Base-by-base conservation (phyloP, 345 rosid species). In the Murraya koenigii region DNA sequence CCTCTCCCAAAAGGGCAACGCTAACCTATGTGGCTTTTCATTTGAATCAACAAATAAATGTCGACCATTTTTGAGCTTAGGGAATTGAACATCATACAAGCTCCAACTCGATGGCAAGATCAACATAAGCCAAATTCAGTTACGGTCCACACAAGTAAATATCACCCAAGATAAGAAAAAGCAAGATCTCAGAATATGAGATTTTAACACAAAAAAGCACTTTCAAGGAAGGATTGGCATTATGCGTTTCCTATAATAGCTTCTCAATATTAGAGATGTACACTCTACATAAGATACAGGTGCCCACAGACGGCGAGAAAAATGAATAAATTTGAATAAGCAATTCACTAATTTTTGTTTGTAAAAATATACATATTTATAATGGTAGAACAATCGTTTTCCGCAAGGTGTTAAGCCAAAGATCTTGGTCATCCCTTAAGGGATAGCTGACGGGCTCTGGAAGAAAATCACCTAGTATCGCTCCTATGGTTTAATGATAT, bases 271-370 rank as follows among this genome's bases (percentile, higher is more conserved):
- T 59, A 75, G 56, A 66, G 66, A 72, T 69, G 67, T 84, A 87
- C 83, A 79, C 71, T 71, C 78, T 81, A 75, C 19, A n/a, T 63
- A 75, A 59, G 26, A 49, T 78, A 77, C 79, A 83, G 52, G 58
- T 22, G 75, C 85, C 88, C 76, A 47, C 63, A 14, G 72, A 41
- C 82, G 79, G 84, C 72, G 55, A 63, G 72, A 83, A 82, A 82
- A 89, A 80, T 80, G 78, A 87, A 85, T 74, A 81, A 89, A 87
- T 84, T 80, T 76, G 79, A 80, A 69, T 69, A 54, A 54, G 77
- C 63, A 60, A 71, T 25, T 70, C 8, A 35, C 55, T 36, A 38
- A 60, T 60, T 76, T 77, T 73, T 65, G n/a, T 59, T 25, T 69
- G 59, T 72, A 60, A 73, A 82, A 76, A 67, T 65, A 77, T 66